Evolutionary conservation across 2,329 filamentous ascomycete genomes (phyloP), one percentile per base, ranked within the genome.

Genomic region (Stagonosporopsis vannaccii): DNA sequence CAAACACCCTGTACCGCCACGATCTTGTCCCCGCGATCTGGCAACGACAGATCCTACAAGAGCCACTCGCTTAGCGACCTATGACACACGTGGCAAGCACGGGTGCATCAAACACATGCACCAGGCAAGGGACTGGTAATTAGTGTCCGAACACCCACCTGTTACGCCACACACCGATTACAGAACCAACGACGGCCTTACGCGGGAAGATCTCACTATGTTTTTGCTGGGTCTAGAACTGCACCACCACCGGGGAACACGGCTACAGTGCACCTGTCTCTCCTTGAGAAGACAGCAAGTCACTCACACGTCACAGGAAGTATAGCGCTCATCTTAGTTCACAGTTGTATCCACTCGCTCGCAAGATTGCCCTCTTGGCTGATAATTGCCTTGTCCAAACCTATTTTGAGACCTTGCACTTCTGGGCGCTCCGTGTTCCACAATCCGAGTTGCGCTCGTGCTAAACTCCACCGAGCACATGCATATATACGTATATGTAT

Each of bases 21-120:
- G 51, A 54, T 53, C 39, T 49, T 37, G 45, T 46, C 51, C 58
- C 55, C 52, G 48, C 59, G 56, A 61, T 61, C 59, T 54, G 51
- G 56, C 39, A 49, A 52, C 44, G 35, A 52, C 54, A 52, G 54
- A 52, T 49, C 54, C 22, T 49, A 48, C 53, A 47, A 30, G 47
- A 43, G n/a, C 20, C n/a, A 33, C 33, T 58, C 49, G 54, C 48
- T 52, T 52, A 51, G 44, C 40, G n/a, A 26, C 48, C 50, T 47
- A 61, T 59, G 59, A 56, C 56, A 58, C 59, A 56, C 45, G 45
- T 56, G 36, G 41, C 40, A 41, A 44, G 42, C 47, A 26, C 43
- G 26, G 37, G 33, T 58, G 40, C 40, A 35, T 39, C 37, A 44
- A 41, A 51, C 23, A 41, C 36, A 30, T 45, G 49, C 28, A 26